Evolutionary conservation across 352 stramenopile genomes (phyloP), one percentile per base, ranked within the genome.

Genomic region (Globisporangium sylvaticum): DNA sequence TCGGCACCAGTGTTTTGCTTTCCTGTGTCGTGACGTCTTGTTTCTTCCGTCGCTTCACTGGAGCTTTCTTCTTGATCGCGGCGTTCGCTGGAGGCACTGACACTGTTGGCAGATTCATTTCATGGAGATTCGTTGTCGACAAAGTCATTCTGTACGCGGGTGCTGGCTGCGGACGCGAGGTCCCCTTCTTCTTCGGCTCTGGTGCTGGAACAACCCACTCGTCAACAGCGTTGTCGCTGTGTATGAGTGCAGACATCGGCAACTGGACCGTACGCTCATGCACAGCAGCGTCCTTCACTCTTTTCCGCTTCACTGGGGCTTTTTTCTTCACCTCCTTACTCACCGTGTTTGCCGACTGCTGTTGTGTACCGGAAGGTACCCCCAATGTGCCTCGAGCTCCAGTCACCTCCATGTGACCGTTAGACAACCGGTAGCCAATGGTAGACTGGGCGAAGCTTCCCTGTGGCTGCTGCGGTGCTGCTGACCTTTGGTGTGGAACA

Each of bases 31-130:
- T 20, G 31, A 8, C 12, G 39, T 50, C 37, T 39, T 67, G 62
- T 12, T 54, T 57, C 39, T 61, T 61, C 32, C 25, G 14, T 32
- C 63, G 39, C 29, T 68, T 68, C 46, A 29, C 55, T 31, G 44
- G 44, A 2, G 18, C 22, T 34, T 29, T 50, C 24, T 64, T 58
- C 46, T 59, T 59, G 25, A 31, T 15, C 22, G 32, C 53, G 25
- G 18, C 5, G 4, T 32, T 56, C 22, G 10, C 50, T 20, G 25
- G 25, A 18, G 25, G 52, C 31, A 57, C 24, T 15, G 22, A 12
- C 50, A 57, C 52, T 22, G 25, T 44, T 4, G 37, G 37, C 14
- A 15, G 37, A 20, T 44, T 44, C 37, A 20, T 20, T 44, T 18
- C 37, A 20, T 44, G 10, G 5, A 44, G 37, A 44, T 44, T 44